Percentiles rank a stretch among this genome's conserved stretches.
phyloP scores from a whole-genome alignment of 2,329 filamentous ascomycete genomes.

The Neofusicoccum cordaticola region DNA sequence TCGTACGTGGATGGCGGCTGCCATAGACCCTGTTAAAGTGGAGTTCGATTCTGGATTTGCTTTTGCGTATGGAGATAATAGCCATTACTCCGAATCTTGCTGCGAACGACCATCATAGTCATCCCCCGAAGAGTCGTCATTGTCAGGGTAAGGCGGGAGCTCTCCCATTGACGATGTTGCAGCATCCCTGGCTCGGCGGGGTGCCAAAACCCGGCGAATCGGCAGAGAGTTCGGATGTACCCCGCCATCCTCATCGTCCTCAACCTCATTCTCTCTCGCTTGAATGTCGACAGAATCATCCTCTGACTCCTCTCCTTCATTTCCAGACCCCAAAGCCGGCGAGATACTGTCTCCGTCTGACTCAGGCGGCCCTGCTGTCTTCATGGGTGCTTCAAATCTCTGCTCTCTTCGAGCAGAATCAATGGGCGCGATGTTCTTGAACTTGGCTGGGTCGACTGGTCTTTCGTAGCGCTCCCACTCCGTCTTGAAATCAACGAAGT shows the following conservation, averaged over 20 bases:
- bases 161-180: not conserved
- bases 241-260: not conserved
- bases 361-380: not conserved
- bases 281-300: not conserved
- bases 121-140: not conserved
- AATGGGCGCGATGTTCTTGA: not conserved
- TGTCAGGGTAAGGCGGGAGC: not conserved
- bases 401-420: not conserved
- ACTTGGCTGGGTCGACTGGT: constrained; percentile 18
- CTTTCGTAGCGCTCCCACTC: constrained; percentile 48
- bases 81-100: too few relatives aligned
- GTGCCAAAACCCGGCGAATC: not conserved
- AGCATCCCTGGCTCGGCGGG: not conserved
- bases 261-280: not conserved
- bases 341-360: not conserved
- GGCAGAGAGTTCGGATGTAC: not conserved
- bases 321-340: not conserved
- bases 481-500: constrained; percentile 43
- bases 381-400: not conserved
- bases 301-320: not conserved
- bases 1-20: too few relatives aligned
- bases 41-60: too few relatives aligned
- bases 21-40: too few relatives aligned
- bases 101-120: not conserved
- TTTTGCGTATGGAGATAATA: too few relatives aligned